Evolutionary conservation across 2,329 filamentous ascomycete species (phyloP), one percentile per base, ranked within the genome.

Genomic region (Xylariaceae sp.): DNA sequence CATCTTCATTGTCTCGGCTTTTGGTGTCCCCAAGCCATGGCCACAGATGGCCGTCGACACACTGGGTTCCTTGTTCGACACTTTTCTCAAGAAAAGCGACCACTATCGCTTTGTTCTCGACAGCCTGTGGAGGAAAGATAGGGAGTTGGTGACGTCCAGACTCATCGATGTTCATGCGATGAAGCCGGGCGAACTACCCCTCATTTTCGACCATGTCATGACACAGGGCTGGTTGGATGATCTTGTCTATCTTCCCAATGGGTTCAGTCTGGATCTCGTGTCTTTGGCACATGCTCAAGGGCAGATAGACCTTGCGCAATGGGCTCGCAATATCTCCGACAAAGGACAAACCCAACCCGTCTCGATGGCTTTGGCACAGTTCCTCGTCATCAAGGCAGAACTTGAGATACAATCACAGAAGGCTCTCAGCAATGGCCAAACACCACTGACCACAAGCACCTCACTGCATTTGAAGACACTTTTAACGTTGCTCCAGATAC

Each of bases 91-190:
- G 69, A 82, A 85, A 50, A 84, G 90, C 11, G 80, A 86, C 5
- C 83, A 92, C 50, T 88, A 90, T 67, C 86, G 92, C 59, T 95
- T 97, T 57, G 93, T 96, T 13, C 81, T 99, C 51, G 87, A 96
- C 66, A 92, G 90, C 53, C 75, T 96, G 6, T 97, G 93, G 92
- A 86, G 88, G 60, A 91, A 94, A 66, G 90, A 97, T 66, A 89
- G 86, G 60, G 81, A 87, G 17, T 97, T 91, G 88, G 88, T 97
- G 14, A 86, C 87, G 10, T 82, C 86, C 58, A 84, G 89, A 53
- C 82, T 99, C 33, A 84, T 93, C 40, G 86, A 91, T 53, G 81
- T 83, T 9, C 90, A 94, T 68, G 87, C 86, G 39, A 75, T 79
- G 52, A 83, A 88, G 61, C 86, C 84, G 2, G 81, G 85, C 51